phyloP scores from a whole-genome alignment of 768 basidiomycete species.

The Ramaria sp. region DNA sequence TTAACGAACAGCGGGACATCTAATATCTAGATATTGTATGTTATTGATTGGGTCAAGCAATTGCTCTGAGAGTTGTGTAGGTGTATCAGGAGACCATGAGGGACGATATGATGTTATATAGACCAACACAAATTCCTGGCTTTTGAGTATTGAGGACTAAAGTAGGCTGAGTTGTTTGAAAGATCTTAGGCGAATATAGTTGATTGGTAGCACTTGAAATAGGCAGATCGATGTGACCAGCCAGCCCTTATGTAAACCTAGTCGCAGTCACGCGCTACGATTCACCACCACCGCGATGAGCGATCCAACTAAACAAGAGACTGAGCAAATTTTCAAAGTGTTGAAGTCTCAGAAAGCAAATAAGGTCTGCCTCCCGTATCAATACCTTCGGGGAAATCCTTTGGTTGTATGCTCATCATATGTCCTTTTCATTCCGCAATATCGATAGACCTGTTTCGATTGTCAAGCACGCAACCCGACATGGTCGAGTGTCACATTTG shows the following conservation, averaged over 20 bases:
- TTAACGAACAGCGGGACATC: no score
- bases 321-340: conserved; percentile 75
- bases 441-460: conserved; percentile 75
- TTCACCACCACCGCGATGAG: conserved; percentile 34
- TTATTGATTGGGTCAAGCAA: no score
- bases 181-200: no score
- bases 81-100: no score
- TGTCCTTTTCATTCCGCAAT: not conserved
- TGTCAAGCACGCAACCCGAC: conserved; percentile 94
- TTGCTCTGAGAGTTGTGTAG: no score
- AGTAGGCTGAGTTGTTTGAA: no score
- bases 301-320: conserved; percentile 77
- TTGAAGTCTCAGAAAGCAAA: conserved; percentile 81
- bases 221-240: no score
- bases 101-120: no score
- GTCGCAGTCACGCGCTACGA: not conserved
- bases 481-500: conserved; percentile 95
- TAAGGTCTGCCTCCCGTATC: conserved; percentile 36
- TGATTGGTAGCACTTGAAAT: no score
- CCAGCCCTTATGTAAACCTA: not conserved
- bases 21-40: no score
- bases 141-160: no score
- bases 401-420: not conserved
- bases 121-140: no score
- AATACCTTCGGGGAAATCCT: conserved; percentile 1